Conservation (phyloP, 2,329 filamentous ascomycete species). For the Calonectria naviculata region DNA sequence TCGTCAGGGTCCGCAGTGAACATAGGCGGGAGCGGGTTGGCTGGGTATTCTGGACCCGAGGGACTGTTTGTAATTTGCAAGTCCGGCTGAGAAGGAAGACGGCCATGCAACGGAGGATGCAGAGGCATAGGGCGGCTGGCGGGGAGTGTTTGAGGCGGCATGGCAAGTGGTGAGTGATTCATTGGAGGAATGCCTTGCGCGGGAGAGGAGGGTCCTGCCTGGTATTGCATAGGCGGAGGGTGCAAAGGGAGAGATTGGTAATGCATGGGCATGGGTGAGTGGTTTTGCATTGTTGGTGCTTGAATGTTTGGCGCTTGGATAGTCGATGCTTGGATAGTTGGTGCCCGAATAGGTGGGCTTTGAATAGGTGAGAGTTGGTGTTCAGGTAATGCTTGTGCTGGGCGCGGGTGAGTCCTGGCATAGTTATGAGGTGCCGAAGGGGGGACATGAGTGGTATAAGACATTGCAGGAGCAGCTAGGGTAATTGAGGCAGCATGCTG, state of each 20-base stretch:
- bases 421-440: background rate
- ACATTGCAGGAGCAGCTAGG: background rate
- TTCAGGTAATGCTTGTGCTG: background rate
- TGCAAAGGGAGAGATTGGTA: background rate
- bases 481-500: background rate
- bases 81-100: background rate
- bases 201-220: background rate
- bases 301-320: too few relatives aligned
- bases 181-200: background rate
- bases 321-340: background rate
- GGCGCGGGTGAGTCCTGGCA: background rate
- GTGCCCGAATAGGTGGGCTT: background rate
- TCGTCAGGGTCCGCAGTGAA: background rate
- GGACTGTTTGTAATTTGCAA: background rate
- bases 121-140: background rate
- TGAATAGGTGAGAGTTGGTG: background rate
- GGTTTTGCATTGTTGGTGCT: background rate
- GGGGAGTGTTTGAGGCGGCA: background rate
- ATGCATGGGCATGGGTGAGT: background rate
- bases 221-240: background rate
- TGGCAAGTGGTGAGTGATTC: background rate
- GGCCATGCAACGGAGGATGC: background rate
- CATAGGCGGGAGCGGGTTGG: background rate
- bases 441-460: background rate
- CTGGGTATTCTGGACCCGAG: background rate